These are phyloP conservation scores for Aspergillus cavernicola DNA, from an alignment of 495 filamentous ascomycete genomes.

Conservation along the genomic window DNA sequence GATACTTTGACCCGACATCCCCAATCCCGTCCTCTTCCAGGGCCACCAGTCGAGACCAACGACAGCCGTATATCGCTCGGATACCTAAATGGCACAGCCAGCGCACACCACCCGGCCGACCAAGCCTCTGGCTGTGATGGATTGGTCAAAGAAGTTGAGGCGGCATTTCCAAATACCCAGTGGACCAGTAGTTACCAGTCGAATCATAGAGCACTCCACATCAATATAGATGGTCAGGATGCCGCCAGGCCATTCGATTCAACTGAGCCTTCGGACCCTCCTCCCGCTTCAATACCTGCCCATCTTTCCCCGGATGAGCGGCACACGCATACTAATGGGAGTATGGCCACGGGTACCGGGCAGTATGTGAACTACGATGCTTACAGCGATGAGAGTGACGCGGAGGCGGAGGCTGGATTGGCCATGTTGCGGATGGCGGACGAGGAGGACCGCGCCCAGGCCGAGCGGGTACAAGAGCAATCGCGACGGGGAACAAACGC, in stretches of 20 bases:
- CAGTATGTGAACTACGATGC: slow-evolving; percentile 50
- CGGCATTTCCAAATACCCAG: slow-evolving; percentile 37
- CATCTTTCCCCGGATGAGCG: slow-evolving; percentile 38
- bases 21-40: slow-evolving; percentile 58
- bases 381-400: slow-evolving; percentile 76
- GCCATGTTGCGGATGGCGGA: slow-evolving; percentile 82
- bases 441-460: slow-evolving; percentile 64
- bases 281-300: not conserved
- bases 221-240: slow-evolving; percentile 11
- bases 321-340: slow-evolving; percentile 50
- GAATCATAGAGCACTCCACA: slow-evolving; percentile 17
- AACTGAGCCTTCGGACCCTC: no score
- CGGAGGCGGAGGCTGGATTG: slow-evolving; percentile 83
- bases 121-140: slow-evolving; percentile 37
- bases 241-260: no score
- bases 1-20: slow-evolving; percentile 56
- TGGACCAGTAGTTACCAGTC: slow-evolving; percentile 24
- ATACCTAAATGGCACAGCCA: slow-evolving; percentile 17
- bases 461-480: slow-evolving; percentile 43
- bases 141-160: slow-evolving; percentile 47
- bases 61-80: slow-evolving; percentile 25
- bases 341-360: slow-evolving; percentile 40
- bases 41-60: slow-evolving; percentile 49
- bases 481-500: slow-evolving; percentile 51
- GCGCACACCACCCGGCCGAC: slow-evolving; percentile 9